phyloP scores from a whole-genome alignment of 1,284 basidiomycete species.

The Coniferiporia weirii region DNA sequence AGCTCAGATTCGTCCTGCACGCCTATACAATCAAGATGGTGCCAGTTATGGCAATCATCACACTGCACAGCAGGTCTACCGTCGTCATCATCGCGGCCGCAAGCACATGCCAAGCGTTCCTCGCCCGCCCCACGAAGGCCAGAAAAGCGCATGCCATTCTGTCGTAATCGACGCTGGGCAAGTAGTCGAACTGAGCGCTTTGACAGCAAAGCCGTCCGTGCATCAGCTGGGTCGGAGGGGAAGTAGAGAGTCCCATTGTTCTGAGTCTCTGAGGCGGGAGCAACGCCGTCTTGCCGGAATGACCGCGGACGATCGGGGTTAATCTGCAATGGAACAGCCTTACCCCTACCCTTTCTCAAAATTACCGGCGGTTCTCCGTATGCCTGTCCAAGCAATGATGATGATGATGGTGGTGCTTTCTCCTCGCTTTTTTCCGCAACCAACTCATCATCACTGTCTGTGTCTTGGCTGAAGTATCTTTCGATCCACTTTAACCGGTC shows the following conservation, averaged over 20 bases:
- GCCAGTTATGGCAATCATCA: conserved; percentile 70
- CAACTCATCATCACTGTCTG: conserved; percentile 32
- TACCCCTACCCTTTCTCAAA: conserved; percentile 44
- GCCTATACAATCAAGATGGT: conserved; percentile 70
- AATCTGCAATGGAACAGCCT: conserved; percentile 51
- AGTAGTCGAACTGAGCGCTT: conserved; percentile 61
- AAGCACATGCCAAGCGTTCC: conserved; percentile 57
- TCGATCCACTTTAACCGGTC: conserved; percentile 39
- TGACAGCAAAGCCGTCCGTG: conserved; percentile 60
- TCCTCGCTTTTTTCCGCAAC: conserved; percentile 27
- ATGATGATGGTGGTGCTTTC: conserved; percentile 28
- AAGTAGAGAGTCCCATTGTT: conserved; percentile 35
- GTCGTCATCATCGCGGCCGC: conserved; percentile 47
- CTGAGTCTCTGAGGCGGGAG: conserved; percentile 1
- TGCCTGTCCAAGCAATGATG: conserved; percentile 28
- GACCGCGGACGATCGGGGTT: conserved; percentile 28
- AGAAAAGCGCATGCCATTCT: conserved; percentile 20
- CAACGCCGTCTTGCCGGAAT: background rate
- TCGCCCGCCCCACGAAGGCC: conserved; percentile 27
- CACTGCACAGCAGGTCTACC: conserved; percentile 71
- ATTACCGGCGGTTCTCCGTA: conserved; percentile 31
- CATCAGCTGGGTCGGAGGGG: conserved; percentile 66
- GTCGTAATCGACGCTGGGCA: conserved; percentile 34
- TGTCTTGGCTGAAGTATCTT: conserved; percentile 32
- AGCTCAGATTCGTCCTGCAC: conserved; percentile 54